Conservation (phyloP, 495 filamentous ascomycete genomes). For the Aspergillus funiculosus region DNA sequence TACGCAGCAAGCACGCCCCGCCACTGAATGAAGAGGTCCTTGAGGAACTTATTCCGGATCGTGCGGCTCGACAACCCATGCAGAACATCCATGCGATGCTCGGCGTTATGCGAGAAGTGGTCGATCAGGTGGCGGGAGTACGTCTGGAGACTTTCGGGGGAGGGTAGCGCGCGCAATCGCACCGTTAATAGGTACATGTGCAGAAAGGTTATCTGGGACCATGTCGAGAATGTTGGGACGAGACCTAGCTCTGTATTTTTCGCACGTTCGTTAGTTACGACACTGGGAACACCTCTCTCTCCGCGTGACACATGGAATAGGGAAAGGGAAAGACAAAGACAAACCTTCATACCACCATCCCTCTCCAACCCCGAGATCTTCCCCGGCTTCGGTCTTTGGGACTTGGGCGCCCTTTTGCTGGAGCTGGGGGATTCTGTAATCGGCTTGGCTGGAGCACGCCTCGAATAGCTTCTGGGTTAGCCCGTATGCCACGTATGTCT, state of each 20-base stretch:
- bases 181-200: slow-evolving; percentile 92
- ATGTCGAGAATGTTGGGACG: slow-evolving; percentile 80
- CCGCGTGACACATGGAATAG: no score
- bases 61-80: slow-evolving; percentile 61
- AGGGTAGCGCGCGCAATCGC: slow-evolving; percentile 70
- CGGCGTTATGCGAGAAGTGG: slow-evolving; percentile 89
- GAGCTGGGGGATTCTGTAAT: slow-evolving; percentile 60
- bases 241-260: slow-evolving; percentile 50
- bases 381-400: slow-evolving; percentile 61
- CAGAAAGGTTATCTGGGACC: slow-evolving; percentile 92
- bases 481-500: slow-evolving; percentile 71
- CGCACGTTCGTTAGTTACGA: background rate
- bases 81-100: slow-evolving; percentile 72
- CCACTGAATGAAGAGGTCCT: slow-evolving; percentile 90
- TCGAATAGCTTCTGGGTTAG: slow-evolving; percentile 74
- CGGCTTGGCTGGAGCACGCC: slow-evolving; percentile 67
- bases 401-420: slow-evolving; percentile 50
- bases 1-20: slow-evolving; percentile 76
- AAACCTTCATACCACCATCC: slow-evolving; percentile 82
- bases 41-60: slow-evolving; percentile 77
- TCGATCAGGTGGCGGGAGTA: slow-evolving; percentile 79
- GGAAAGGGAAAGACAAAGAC: slow-evolving; percentile 23
- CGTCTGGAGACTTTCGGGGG: slow-evolving; percentile 46
- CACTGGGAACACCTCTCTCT: no score
- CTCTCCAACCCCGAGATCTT: slow-evolving; percentile 68